Conservation (phyloP, 176 grass and related monocot genomes). For the Saccharum spontaneum region DNA sequence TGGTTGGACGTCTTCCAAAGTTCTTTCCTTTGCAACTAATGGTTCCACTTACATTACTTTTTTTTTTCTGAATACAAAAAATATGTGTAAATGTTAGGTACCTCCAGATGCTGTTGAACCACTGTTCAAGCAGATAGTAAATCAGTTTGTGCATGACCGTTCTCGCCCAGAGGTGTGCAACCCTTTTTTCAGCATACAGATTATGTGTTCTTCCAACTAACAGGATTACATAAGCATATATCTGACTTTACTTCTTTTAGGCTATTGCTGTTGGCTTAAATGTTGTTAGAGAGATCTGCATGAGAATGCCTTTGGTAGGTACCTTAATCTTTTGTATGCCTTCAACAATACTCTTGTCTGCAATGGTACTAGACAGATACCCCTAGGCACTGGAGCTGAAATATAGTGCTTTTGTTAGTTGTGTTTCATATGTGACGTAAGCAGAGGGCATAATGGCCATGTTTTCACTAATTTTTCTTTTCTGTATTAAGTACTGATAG, state of each 20-base stretch:
- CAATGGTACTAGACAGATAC: not conserved
- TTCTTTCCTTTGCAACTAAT: constrained; percentile 11
- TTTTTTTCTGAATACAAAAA: not conserved
- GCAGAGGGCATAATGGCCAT: not conserved
- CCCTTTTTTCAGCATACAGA: constrained; percentile 1
- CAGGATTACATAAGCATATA: not conserved
- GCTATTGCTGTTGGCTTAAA: constrained; percentile 94
- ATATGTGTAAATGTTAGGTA: constrained; percentile 49
- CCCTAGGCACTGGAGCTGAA: not conserved
- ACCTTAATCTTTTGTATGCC: constrained; percentile 25
- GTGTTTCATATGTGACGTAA: not conserved
- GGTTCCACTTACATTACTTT: not conserved
- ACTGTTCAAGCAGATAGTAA: constrained; percentile 96
- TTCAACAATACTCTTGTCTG: constrained; percentile 2
- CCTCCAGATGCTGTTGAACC: constrained; percentile 97
- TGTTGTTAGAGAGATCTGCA: constrained; percentile 91
- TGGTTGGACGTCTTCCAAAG: constrained; percentile 44
- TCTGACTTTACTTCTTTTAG: constrained; percentile 39
- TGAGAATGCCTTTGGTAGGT: constrained; percentile 90
- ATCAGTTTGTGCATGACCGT: constrained; percentile 97
- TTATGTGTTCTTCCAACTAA: constrained; percentile 6
- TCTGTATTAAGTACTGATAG: not conserved
- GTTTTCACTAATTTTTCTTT: not conserved
- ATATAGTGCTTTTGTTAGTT: not conserved
- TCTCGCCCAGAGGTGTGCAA: constrained; percentile 83